Evolutionary conservation across 148 eudicot genomes (phyloP).

Genomic region (Vaccinium myrtillus): DNA sequence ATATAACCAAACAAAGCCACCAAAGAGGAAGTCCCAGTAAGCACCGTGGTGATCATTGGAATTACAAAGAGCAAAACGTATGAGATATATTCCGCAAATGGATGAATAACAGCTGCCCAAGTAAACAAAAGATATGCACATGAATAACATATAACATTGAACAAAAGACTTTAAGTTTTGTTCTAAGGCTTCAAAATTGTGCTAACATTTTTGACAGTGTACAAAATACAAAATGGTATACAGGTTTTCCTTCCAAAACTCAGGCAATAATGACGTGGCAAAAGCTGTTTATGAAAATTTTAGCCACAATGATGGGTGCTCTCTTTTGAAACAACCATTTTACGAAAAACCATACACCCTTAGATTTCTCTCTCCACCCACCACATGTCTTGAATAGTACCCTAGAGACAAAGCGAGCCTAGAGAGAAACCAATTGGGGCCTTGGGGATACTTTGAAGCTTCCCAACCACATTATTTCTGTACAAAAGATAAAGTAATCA

Average conservation of each 20-base stretch:
- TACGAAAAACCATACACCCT: neutral
- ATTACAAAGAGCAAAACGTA: constrained; percentile 51
- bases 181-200: no score
- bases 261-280: no score
- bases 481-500: neutral
- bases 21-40: constrained; percentile 31
- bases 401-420: neutral
- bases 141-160: neutral
- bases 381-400: neutral
- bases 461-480: neutral
- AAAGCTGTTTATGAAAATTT: neutral
- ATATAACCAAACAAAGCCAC: constrained; percentile 28
- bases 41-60: constrained; percentile 33
- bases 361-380: neutral
- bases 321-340: neutral
- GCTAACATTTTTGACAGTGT: no score
- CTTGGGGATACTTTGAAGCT: neutral
- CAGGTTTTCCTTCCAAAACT: no score
- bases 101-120: constrained; percentile 69
- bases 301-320: neutral
- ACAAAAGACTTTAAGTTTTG: neutral
- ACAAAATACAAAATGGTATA: no score
- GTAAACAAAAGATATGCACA: neutral
- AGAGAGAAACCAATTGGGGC: neutral
- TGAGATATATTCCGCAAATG: constrained; percentile 65